These are phyloP conservation scores for Neurospora sp. DNA, from an alignment of 495 filamentous ascomycete genomes.

Conservation along the genomic window DNA sequence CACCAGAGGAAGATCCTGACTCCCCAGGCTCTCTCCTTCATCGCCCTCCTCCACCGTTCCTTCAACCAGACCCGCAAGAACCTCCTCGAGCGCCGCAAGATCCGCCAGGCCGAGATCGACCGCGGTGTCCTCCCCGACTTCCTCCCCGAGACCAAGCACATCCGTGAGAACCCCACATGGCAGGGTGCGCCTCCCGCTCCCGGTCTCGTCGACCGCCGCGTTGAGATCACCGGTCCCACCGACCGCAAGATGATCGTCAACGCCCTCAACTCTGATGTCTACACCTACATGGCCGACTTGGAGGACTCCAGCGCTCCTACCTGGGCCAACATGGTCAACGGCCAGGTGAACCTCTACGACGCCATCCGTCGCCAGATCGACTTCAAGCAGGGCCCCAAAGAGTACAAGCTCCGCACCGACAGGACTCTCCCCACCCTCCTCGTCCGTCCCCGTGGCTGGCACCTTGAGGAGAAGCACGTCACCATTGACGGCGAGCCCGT, in stretches of 20 bases:
- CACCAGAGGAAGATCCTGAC: slow-evolving; percentile 83
- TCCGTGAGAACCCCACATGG: slow-evolving; percentile 92
- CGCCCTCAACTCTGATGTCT: slow-evolving; percentile 91
- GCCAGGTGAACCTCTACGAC: slow-evolving; percentile 97
- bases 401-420: slow-evolving; percentile 94
- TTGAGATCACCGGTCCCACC: slow-evolving; percentile 98
- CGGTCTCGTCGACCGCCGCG: slow-evolving; percentile 83
- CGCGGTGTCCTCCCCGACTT: slow-evolving; percentile 88
- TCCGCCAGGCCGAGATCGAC: slow-evolving; percentile 91
- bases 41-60: slow-evolving; percentile 85
- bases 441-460: slow-evolving; percentile 82
- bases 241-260: slow-evolving; percentile 99
- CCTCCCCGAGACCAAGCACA: slow-evolving; percentile 89
- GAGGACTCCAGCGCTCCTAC: slow-evolving; percentile 97
- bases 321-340: slow-evolving; percentile 99
- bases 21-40: slow-evolving; percentile 83
- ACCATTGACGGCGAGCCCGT: slow-evolving; percentile 94
- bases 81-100: slow-evolving; percentile 73
- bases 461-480: slow-evolving; percentile 97
- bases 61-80: slow-evolving; percentile 89
- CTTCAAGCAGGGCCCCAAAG: slow-evolving; percentile 91
- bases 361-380: slow-evolving; percentile 91
- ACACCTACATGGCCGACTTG: slow-evolving; percentile 99
- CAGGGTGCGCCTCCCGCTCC: slow-evolving; percentile 89
- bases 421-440: slow-evolving; percentile 70